A percentile compares a stretch with the other conserved stretches of the same genome.
These are phyloP conservation scores for Podila minutissima DNA, from an alignment of 192 early-diverging fungal genomes.

Conservation along the genomic window DNA sequence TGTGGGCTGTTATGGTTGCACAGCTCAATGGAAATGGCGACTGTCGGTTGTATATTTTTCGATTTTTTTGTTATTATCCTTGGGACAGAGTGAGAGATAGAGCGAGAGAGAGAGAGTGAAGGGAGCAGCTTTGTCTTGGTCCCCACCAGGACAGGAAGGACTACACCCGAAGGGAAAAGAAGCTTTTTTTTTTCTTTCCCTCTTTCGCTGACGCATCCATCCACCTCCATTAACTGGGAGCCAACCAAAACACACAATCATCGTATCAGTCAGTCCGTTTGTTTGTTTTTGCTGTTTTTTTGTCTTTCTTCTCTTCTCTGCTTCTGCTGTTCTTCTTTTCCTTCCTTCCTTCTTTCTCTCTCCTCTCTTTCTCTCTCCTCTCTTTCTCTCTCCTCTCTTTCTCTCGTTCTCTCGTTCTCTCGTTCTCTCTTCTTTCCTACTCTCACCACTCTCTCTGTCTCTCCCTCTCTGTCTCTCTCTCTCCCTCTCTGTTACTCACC, in stretches of 20 bases:
- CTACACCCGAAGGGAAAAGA: not conserved
- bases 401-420: slow-evolving; percentile 3
- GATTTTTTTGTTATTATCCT: too few species aligned
- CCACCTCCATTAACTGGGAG: not conserved
- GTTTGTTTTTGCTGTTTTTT: not conserved
- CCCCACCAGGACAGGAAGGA: too few species aligned
- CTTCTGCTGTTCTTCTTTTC: not conserved
- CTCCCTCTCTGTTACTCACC: too few species aligned
- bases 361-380: not conserved
- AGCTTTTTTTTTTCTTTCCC: not conserved
- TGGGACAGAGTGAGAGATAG: too few species aligned
- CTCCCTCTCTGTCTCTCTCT: not conserved
- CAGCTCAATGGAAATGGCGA: too few species aligned
- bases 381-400: not conserved
- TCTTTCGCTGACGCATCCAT: not conserved
- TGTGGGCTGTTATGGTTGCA: too few species aligned
- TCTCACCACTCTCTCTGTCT: not conserved
- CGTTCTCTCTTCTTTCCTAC: not conserved
- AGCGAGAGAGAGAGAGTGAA: not conserved
- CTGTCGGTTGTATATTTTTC: too few species aligned
- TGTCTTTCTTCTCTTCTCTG: too few species aligned
- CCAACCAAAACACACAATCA: not conserved
- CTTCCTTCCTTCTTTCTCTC: not conserved
- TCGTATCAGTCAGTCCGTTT: not conserved
- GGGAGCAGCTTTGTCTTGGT: not conserved